Evolutionary conservation across 306 rosid species (phyloP), one percentile per base, ranked within the genome.

Genomic region (Glycyrrhiza uralensis): DNA sequence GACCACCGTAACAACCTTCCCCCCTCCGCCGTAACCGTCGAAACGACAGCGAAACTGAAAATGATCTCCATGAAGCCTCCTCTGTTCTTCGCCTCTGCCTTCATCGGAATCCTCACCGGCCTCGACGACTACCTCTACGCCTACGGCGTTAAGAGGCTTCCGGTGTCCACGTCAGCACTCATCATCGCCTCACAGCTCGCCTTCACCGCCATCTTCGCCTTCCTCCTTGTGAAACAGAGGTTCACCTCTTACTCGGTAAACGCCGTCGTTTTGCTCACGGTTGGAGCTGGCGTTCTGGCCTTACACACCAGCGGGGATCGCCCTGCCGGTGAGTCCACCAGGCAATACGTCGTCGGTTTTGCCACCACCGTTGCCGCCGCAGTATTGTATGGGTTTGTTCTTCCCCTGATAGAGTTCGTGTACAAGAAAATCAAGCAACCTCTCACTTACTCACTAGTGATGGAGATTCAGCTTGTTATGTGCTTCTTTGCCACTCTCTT

Each of bases 401-500:
- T 91, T 84, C 97, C 99, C n/a, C 12, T 74, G 59, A 38, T 88
- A 1, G 99, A 94, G 46, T 57, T 85, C 65, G 46, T 71, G 11
- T 94, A 94, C 72, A 81, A 75, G 52, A 91, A 84, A 60, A 68
- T 81, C 9, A 89, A 61, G 55, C 99, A 86, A 41, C 7, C 20
- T 3, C n/a, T 94, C 0, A 89, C 93, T 2, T 94, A 86, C 35
- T 62, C 90, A 1, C 69, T 94, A 18, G 90, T 94, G 1, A 23
- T 94, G 88, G 97, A 94, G 85, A 58, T 86, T 81, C 99, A 95
- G 83, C 13, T 85, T 10, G 88, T 91, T 3, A 70, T 91, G 67
- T 45, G 83, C 41, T 7, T 85, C 14, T 84, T 81, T 49, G 96
- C 97, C 7, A 82, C 96, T 3, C n/a, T 87, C 2, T 72, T 95